Percentiles rank a stretch among this genome's conserved stretches.
Evolutionary conservation across 768 basidiomycete genomes (phyloP).

Genomic region (Boletus speciosus): DNA sequence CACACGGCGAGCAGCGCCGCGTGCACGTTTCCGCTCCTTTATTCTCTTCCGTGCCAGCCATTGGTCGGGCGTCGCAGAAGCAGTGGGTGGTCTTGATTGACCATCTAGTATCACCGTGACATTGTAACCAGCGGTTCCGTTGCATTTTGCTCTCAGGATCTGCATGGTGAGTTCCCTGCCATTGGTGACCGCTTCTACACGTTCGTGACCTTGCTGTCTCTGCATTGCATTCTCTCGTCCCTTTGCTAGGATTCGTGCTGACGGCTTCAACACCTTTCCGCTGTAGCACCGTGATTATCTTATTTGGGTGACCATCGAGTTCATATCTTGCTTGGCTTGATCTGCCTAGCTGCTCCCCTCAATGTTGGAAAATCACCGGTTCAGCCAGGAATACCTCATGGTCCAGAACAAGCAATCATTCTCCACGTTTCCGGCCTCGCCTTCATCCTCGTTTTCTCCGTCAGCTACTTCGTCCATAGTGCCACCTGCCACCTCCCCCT

Average conservation of each 20-base stretch:
- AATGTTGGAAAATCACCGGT: slow-evolving; percentile 18
- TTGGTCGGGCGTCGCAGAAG: slow-evolving; percentile 5
- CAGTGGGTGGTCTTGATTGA: slow-evolving; percentile 28
- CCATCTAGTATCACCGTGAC: slow-evolving; percentile 10
- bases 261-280: slow-evolving; percentile 12
- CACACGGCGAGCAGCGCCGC: slow-evolving; percentile 18
- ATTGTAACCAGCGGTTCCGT: slow-evolving; percentile 1
- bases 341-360: slow-evolving; percentile 15
- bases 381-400: slow-evolving; percentile 24
- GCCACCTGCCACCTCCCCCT: slow-evolving; percentile 34
- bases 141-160: slow-evolving; percentile 13
- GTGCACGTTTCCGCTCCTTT: slow-evolving; percentile 16
- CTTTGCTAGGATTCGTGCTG: slow-evolving; percentile 13
- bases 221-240: slow-evolving; percentile 21
- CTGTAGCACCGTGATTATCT: slow-evolving; percentile 30
- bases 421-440: slow-evolving; percentile 39
- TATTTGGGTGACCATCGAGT: slow-evolving; percentile 26
- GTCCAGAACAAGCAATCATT: slow-evolving; percentile 37
- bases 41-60: slow-evolving; percentile 4
- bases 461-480: slow-evolving; percentile 40
- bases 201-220: slow-evolving; percentile 24
- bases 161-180: slow-evolving; percentile 25
- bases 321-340: slow-evolving; percentile 25
- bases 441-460: slow-evolving; percentile 45
- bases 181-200: slow-evolving; percentile 6